Percentiles rank a stretch among this genome's conserved stretches.
Conservation (phyloP, 441 rosid genomes). For the Kokia cookei region DNA sequence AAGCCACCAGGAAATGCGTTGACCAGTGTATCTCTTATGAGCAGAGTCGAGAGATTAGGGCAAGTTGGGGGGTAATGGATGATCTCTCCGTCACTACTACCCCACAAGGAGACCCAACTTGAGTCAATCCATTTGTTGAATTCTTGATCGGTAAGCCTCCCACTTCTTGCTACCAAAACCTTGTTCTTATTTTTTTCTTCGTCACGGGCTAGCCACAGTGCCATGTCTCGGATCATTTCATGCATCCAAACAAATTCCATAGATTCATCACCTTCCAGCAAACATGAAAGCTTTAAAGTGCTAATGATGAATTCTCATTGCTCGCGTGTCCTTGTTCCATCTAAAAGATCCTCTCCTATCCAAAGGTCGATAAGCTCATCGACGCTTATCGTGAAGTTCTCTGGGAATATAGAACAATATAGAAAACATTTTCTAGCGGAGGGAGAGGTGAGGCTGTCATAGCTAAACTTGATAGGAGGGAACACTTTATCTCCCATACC, state of each 20-base stretch:
- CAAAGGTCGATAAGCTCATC: constrained; percentile 16
- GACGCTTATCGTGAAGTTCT: background rate
- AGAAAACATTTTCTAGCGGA: constrained; percentile 5
- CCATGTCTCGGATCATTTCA: constrained; percentile 8
- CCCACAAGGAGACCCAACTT: constrained; percentile 7
- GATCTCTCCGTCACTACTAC: background rate
- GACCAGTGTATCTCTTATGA: background rate
- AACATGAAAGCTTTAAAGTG: background rate
- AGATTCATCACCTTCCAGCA: constrained; percentile 5
- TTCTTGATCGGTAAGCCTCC: background rate
- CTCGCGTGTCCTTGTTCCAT: background rate
- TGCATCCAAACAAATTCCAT: constrained; percentile 8
- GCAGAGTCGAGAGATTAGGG: constrained; percentile 8
- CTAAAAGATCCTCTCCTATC: constrained; percentile 21
- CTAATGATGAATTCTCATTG: background rate
- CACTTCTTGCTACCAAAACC: constrained; percentile 1
- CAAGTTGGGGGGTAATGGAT: background rate
- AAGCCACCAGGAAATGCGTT: constrained; percentile 5
- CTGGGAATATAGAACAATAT: constrained; percentile 11
- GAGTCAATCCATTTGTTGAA: constrained; percentile 7
- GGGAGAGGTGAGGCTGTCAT: background rate
- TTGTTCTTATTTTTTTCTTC: background rate
- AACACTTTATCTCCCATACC: constrained; percentile 6
- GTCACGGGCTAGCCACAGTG: constrained; percentile 11
- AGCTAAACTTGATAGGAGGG: constrained; percentile 6